phyloP scores from a whole-genome alignment of 176 grass and related monocot genomes.

The Oryza glumipatula region DNA sequence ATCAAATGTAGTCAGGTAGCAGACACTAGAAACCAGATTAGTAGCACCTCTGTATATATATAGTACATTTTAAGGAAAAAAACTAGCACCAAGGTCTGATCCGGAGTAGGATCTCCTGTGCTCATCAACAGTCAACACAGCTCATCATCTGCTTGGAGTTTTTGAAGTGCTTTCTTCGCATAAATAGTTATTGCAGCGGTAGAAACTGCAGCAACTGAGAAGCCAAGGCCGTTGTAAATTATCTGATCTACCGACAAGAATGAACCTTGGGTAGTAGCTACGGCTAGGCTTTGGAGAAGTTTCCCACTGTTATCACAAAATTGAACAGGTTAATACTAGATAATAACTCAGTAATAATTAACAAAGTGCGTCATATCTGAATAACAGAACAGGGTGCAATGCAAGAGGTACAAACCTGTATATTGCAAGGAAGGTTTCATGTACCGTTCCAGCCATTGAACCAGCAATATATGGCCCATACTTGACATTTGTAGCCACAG shows the following conservation, averaged over 20 bases:
- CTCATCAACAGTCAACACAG: constrained; percentile 60
- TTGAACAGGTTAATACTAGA: constrained; percentile 19
- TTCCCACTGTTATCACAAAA: constrained; percentile 67
- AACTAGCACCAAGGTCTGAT: constrained; percentile 32
- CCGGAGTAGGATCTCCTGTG: neutral
- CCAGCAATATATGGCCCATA: constrained; percentile 90
- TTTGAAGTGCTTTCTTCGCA: constrained; percentile 90
- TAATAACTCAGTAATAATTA: constrained; percentile 8
- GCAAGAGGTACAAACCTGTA: constrained; percentile 70
- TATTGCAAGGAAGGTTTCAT: constrained; percentile 93
- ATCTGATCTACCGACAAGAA: constrained; percentile 92
- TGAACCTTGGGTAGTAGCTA: constrained; percentile 77
- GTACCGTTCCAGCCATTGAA: constrained; percentile 83
- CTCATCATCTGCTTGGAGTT: constrained; percentile 80
- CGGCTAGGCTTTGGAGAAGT: constrained; percentile 81
- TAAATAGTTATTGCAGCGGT: constrained; percentile 98
- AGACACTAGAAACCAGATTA: constrained; percentile 50
- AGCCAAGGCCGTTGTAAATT: constrained; percentile 85
- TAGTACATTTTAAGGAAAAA: constrained; percentile 47
- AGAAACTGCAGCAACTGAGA: constrained; percentile 73
- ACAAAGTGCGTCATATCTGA: neutral
- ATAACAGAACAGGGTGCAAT: neutral
- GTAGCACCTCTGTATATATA: constrained; percentile 37
- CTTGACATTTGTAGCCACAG: constrained; percentile 92
- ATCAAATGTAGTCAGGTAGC: constrained; percentile 40